These are phyloP conservation scores for Nowakowskiella sp. DNA, from an alignment of 192 early-diverging fungal genomes.

Conservation along the genomic window DNA sequence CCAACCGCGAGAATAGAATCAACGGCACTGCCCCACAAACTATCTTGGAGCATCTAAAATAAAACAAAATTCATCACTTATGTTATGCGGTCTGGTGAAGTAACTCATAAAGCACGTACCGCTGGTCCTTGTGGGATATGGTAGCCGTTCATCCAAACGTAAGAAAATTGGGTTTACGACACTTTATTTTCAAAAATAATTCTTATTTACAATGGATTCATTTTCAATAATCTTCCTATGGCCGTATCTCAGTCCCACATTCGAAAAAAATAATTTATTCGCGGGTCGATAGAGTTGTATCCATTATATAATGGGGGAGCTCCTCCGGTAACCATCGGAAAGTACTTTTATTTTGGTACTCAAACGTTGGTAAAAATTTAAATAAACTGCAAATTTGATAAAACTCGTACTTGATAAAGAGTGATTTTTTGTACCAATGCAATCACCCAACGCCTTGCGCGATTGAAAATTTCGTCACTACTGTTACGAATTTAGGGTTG, in stretches of 20 bases:
- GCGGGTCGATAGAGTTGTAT: constrained; percentile 26
- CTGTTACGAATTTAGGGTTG: too few species aligned
- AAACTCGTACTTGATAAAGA: constrained; percentile 17
- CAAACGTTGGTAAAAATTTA: too few species aligned
- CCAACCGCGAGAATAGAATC: constrained; percentile 7
- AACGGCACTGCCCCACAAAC: constrained; percentile 6
- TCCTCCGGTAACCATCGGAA: constrained; percentile 22
- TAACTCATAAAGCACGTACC: too few species aligned
- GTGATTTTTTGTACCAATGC: constrained; percentile 33
- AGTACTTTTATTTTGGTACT: constrained; percentile 19
- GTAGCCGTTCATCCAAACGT: constrained; percentile 18
- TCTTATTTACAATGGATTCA: neutral
- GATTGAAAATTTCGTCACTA: constrained; percentile 25
- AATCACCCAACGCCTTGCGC: constrained; percentile 35
- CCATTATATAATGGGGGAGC: constrained; percentile 22
- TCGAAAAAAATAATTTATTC: constrained; percentile 24
- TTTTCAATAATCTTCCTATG: constrained; percentile 18
- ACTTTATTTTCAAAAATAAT: neutral
- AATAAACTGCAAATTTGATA: constrained; percentile 1
- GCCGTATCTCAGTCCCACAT: constrained; percentile 30
- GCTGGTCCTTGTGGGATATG: constrained; percentile 12
- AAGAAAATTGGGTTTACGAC: constrained; percentile 12
- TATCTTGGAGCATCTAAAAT: constrained; percentile 9
- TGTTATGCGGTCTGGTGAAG: too few species aligned
- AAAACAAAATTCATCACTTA: neutral